Percentiles rank a stretch among this genome's conserved stretches.
Conservation (phyloP, 148 eudicot genomes). For the Camellia lanceoleosa region DNA sequence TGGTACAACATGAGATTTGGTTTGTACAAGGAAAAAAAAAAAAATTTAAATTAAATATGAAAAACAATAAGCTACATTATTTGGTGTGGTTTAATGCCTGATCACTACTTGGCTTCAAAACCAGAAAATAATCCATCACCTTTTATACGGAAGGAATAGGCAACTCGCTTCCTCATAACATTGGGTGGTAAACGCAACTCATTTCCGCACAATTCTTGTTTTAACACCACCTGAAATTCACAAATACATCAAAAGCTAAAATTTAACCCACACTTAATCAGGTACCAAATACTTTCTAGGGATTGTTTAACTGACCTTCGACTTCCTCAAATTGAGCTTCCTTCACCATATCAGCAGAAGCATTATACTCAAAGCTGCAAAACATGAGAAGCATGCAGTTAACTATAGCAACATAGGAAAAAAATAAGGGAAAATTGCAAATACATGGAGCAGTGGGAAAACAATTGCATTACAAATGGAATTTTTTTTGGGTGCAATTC, state of each 20-base stretch:
- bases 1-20: not conserved
- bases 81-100: not conserved
- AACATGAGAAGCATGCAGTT: not conserved
- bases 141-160: not conserved
- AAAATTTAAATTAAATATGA: not conserved
- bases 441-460: too few relatives aligned
- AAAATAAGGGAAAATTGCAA: too few relatives aligned
- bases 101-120: not conserved
- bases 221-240: conserved; percentile 65
- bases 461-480: too few relatives aligned
- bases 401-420: too few relatives aligned
- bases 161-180: not conserved
- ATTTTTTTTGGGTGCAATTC: too few relatives aligned
- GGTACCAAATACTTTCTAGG: not conserved
- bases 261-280: not conserved
- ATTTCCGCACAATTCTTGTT: conserved; percentile 63
- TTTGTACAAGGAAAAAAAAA: not conserved
- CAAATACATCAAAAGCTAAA: conserved; percentile 9
- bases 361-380: conserved; percentile 59
- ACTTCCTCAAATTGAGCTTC: conserved; percentile 83
- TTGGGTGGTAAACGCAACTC: conserved; percentile 14
- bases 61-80: not conserved
- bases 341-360: conserved; percentile 83
- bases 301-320: conserved; percentile 49
- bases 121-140: not conserved